Evolutionary conservation across 768 basidiomycete species (phyloP).

Genomic region (Lactifluus pinguis): DNA sequence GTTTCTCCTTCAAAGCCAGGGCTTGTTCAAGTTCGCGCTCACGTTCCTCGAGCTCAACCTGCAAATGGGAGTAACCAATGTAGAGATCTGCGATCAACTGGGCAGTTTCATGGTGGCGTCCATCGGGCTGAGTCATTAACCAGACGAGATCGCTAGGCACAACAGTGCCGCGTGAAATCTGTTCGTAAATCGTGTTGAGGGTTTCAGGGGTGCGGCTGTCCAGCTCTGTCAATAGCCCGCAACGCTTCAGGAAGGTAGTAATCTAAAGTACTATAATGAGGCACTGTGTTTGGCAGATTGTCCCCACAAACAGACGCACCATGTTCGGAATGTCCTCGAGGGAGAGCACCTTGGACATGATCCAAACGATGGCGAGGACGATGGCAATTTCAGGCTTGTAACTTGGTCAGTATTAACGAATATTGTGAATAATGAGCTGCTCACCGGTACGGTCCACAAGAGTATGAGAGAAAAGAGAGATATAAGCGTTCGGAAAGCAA

Average conservation of each 20-base stretch:
- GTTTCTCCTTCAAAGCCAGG: neutral
- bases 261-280: neutral
- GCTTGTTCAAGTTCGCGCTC: neutral
- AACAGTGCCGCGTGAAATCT: neutral
- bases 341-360: neutral
- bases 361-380: neutral
- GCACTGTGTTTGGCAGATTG: too few relatives aligned
- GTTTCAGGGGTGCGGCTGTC: conserved; percentile 2
- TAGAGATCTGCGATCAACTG: neutral
- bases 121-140: neutral
- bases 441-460: conserved; percentile 4
- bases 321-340: neutral
- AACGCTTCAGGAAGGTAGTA: neutral
- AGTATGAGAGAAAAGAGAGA: neutral
- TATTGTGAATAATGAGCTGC: neutral
- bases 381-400: neutral
- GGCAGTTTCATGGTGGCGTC: neutral
- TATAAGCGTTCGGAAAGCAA: neutral
- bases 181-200: conserved; percentile 1
- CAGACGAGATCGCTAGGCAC: neutral
- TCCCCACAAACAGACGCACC: neutral
- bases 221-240: neutral
- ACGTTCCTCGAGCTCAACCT: neutral
- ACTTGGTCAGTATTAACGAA: neutral
- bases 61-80: neutral